Conservation (phyloP, 768 basidiomycete species). For the Artomyces pyxidatus region DNA sequence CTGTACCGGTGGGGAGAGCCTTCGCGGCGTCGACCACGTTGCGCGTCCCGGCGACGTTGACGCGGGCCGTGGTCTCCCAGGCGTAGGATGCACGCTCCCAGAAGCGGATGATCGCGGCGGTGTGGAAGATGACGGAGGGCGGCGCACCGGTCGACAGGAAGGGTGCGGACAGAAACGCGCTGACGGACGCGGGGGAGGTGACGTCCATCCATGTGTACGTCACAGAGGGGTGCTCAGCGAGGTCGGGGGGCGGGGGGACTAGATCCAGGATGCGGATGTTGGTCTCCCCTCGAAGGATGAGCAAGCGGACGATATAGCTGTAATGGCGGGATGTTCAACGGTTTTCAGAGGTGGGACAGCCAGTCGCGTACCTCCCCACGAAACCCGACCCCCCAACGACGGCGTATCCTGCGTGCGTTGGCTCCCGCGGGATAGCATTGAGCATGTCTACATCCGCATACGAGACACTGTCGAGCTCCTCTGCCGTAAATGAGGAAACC, state of each 20-base stretch:
- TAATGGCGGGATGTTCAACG: not conserved
- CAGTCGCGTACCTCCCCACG: constrained; percentile 21
- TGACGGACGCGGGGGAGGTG: constrained; percentile 23
- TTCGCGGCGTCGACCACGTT: constrained; percentile 34
- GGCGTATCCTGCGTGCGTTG: constrained; percentile 22
- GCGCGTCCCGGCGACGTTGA: constrained; percentile 42
- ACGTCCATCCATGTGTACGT: constrained; percentile 26
- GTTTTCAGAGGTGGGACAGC: not conserved
- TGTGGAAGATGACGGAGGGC: constrained; percentile 19
- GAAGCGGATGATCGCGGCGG: constrained; percentile 19
- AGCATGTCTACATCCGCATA: constrained; percentile 24
- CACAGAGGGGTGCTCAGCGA: constrained; percentile 22
- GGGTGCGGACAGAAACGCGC: constrained; percentile 18
- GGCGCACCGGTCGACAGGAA: constrained; percentile 15
- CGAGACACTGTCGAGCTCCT: constrained; percentile 19
- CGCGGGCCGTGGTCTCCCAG: constrained; percentile 21
- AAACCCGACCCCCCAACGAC: constrained; percentile 28
- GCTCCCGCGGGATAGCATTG: constrained; percentile 18
- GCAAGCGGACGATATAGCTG: constrained; percentile 27
- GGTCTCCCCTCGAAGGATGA: constrained; percentile 28
- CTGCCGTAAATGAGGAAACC: not conserved
- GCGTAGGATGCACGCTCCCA: constrained; percentile 19
- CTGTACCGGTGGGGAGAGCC: constrained; percentile 24
- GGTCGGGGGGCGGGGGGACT: constrained; percentile 18
- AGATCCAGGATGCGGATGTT: constrained; percentile 27